phyloP scores from a whole-genome alignment of 164 flowering plant species.

The Berberis thunbergii region DNA sequence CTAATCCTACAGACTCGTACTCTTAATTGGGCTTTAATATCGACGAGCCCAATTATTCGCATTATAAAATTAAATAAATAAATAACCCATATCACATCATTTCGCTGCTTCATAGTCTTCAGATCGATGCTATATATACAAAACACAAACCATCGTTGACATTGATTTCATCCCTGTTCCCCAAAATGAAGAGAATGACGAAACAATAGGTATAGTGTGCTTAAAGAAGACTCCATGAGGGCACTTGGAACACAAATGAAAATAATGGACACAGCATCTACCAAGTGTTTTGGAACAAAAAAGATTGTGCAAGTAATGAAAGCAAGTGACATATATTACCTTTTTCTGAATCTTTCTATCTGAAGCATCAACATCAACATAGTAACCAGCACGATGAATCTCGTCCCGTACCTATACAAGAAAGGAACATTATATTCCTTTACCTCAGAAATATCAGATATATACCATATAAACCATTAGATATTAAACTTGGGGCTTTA shows the following conservation, averaged over 20 bases:
- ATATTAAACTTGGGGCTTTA: background rate
- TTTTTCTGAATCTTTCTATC: conserved; percentile 89
- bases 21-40: too few relatives aligned
- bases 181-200: too few relatives aligned
- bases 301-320: background rate
- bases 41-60: too few relatives aligned
- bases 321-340: conserved; percentile 25
- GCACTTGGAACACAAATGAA: background rate
- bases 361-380: conserved; percentile 70
- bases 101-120: too few relatives aligned
- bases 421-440: background rate
- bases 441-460: background rate
- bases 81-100: too few relatives aligned
- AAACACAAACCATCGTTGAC: too few relatives aligned
- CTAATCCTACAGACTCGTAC: too few relatives aligned
- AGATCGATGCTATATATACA: too few relatives aligned
- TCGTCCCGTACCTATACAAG: conserved; percentile 50
- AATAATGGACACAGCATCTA: background rate
- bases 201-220: too few relatives aligned
- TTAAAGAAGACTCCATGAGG: too few relatives aligned
- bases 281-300: background rate
- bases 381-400: conserved; percentile 68
- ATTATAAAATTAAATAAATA: too few relatives aligned
- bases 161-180: too few relatives aligned
- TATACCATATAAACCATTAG: background rate